A percentile compares a stretch with the other conserved stretches of the same genome.
Evolutionary conservation across 176 grass and related monocot species (phyloP).

Genomic region (Hordeum vulgare): MorexV3_pseudomolecules_assembly NC_058518.1:290996897-290997396

Average conservation of each 20-base stretch:
- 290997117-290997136: neutral
- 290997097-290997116: constrained; percentile 2
- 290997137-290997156: neutral
- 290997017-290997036: constrained; percentile 8
- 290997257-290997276: neutral
- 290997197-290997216: neutral
- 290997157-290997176: neutral
- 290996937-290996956: constrained; percentile 24
- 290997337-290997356: no score
- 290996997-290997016: neutral
- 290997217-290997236: constrained; percentile 1
- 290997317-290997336: no score
- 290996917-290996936: neutral
- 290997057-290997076: constrained; percentile 16
- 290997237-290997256: constrained; percentile 2
- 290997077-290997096: constrained; percentile 3
- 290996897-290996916: constrained; percentile 10
- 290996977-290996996: constrained; percentile 16
- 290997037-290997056: constrained; percentile 5
- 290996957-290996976: constrained; percentile 2
- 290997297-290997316: no score
- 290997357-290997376: no score
- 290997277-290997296: neutral
- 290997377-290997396: no score
- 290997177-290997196: neutral